A percentile compares a stretch with the other conserved stretches of the same genome.
These are phyloP conservation scores for Salinomyces thailandicus DNA, from an alignment of 2,329 filamentous ascomycete genomes.

Conservation along the genomic window DNA sequence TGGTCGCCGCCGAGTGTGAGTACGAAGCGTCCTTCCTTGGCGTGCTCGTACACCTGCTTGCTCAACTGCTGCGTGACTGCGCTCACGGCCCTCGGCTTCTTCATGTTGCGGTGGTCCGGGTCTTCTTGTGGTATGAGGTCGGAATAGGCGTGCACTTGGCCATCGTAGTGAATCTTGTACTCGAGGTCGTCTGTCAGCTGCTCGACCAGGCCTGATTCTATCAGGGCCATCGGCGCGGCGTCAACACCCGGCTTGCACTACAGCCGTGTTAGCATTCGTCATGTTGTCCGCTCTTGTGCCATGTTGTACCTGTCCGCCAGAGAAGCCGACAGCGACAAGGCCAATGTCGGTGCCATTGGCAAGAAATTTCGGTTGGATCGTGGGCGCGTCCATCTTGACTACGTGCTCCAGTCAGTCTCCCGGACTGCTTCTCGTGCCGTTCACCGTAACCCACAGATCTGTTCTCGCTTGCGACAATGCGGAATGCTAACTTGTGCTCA, in stretches of 20 bases:
- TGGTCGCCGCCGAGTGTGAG: constrained; percentile 94
- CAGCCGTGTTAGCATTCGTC: constrained; percentile 7
- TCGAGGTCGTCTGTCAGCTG: constrained; percentile 77
- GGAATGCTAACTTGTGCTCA: too few species aligned
- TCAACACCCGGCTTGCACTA: constrained; percentile 88
- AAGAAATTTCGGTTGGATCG: constrained; percentile 64
- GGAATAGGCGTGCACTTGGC: constrained; percentile 69
- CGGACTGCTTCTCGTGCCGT: neutral
- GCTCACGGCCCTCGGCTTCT: constrained; percentile 78
- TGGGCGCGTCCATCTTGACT: constrained; percentile 38
- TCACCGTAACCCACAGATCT: too few species aligned
- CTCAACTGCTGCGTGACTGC: constrained; percentile 72
- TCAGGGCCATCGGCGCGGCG: constrained; percentile 77
- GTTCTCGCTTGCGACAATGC: too few species aligned
- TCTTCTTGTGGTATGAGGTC: constrained; percentile 62
- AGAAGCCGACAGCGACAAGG: constrained; percentile 90
- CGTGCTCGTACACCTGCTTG: constrained; percentile 79
- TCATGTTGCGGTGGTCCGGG: constrained; percentile 82
- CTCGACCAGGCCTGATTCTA: constrained; percentile 73
- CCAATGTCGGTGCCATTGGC: constrained; percentile 69
- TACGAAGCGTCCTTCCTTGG: constrained; percentile 71
- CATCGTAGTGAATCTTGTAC: constrained; percentile 79
- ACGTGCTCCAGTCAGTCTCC: neutral
- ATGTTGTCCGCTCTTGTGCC: neutral
- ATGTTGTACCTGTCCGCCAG: constrained; percentile 70